Conservation (phyloP, 192 early-diverging fungal species). For the Rhizoclosmatium globosum region DNA sequence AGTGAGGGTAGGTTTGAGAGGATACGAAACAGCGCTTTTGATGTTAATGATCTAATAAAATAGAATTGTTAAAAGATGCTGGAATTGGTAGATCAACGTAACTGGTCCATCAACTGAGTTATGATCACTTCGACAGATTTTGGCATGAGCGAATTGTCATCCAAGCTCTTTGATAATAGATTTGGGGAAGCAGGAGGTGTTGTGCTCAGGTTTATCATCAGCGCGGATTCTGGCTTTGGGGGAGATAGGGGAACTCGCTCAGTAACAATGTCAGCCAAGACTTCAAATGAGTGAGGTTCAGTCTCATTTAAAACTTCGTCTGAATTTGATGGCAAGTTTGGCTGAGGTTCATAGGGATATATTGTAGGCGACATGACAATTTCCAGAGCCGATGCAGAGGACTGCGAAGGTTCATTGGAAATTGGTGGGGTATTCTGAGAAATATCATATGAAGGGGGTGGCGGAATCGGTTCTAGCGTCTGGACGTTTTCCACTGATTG, state of each 20-base stretch:
- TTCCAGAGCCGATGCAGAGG: too few relatives aligned
- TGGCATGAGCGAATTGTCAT: background rate
- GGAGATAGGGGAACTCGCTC: background rate
- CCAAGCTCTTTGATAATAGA: background rate
- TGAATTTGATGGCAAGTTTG: constrained; percentile 7
- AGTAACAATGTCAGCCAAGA: background rate
- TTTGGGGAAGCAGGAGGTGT: background rate
- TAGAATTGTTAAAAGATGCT: constrained; percentile 12
- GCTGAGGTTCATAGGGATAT: background rate
- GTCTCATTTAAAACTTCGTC: background rate
- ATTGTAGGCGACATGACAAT: too few relatives aligned
- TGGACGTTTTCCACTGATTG: too few relatives aligned
- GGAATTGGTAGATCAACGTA: background rate
- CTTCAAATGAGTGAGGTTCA: background rate
- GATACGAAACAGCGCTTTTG: constrained; percentile 10
- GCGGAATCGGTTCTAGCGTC: too few relatives aligned
- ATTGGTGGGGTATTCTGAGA: too few relatives aligned
- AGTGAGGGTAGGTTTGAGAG: constrained; percentile 5
- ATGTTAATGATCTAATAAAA: background rate
- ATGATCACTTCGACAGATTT: background rate
- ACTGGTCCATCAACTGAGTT: constrained; percentile 13
- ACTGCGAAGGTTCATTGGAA: too few relatives aligned
- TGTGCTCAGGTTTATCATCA: background rate
- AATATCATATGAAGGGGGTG: too few relatives aligned
- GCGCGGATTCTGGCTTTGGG: background rate